These are phyloP conservation scores for Pythium sukuiense DNA, from an alignment of 352 stramenopile genomes.

Conservation along the genomic window DNA sequence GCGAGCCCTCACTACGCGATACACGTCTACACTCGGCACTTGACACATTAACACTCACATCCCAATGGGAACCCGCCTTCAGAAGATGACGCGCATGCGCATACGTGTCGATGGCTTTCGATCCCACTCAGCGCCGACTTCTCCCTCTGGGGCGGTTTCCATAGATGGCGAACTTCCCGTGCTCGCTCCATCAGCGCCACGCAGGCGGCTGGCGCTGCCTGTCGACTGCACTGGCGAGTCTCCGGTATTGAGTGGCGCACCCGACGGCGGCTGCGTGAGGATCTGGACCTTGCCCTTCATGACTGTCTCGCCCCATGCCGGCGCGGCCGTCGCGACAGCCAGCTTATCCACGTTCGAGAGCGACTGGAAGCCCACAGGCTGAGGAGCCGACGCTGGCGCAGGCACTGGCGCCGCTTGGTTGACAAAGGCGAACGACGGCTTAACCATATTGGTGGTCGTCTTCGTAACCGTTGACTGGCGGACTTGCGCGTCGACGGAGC, in stretches of 20 bases:
- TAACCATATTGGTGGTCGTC: neutral
- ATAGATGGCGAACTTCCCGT: neutral
- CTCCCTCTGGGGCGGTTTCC: neutral
- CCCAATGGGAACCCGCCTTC: neutral
- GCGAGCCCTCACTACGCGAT: neutral
- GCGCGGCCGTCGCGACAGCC: neutral
- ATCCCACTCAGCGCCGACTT: conserved; percentile 2
- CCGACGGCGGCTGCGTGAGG: neutral
- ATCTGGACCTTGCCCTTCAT: neutral
- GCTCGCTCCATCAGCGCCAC: neutral
- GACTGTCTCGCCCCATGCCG: neutral
- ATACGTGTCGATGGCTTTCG: neutral
- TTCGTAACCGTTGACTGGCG: neutral
- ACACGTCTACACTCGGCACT: neutral
- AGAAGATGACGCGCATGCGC: conserved; percentile 2
- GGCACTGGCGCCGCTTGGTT: neutral
- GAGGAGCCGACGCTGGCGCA: neutral
- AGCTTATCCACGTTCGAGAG: neutral
- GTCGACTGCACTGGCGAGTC: neutral
- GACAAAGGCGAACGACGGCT: neutral
- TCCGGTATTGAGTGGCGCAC: neutral
- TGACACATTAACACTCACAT: neutral
- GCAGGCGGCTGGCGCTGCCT: neutral
- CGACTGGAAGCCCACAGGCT: neutral
- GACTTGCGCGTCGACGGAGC: neutral